phyloP scores from a whole-genome alignment of 495 filamentous ascomycete species.

The Penicillium chermesinum region DNA sequence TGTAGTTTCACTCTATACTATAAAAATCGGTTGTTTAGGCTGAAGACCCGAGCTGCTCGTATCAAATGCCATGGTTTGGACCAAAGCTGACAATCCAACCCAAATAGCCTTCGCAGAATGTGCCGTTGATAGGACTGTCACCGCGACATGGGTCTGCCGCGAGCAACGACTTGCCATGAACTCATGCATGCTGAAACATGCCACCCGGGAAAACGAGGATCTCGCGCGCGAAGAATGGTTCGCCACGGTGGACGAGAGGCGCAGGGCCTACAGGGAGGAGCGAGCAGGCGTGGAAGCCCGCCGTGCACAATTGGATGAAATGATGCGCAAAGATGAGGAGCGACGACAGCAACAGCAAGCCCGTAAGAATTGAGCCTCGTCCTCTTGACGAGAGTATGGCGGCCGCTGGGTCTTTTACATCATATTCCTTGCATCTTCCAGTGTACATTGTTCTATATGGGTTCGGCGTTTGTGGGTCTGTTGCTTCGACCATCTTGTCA shows the following conservation, averaged over 20 bases:
- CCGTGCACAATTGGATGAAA: slow-evolving; percentile 41
- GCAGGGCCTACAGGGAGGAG: slow-evolving; percentile 56
- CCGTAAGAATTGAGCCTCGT: slow-evolving; percentile 19
- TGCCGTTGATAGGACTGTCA: slow-evolving; percentile 77
- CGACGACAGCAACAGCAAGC: slow-evolving; percentile 18
- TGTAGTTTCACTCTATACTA: too few species aligned
- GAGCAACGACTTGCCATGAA: slow-evolving; percentile 80
- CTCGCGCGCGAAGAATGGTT: slow-evolving; percentile 94
- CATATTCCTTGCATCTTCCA: background rate
- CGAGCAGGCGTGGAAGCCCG: slow-evolving; percentile 42
- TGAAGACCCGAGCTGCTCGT: too few species aligned
- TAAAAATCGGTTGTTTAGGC: too few species aligned
- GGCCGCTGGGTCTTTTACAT: background rate
- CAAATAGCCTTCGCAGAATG: slow-evolving; percentile 79
- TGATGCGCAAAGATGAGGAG: slow-evolving; percentile 54
- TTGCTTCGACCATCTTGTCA: slow-evolving; percentile 8
- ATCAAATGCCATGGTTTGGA: too few species aligned
- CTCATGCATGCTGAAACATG: slow-evolving; percentile 80
- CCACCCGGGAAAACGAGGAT: slow-evolving; percentile 80
- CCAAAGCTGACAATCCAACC: background rate
- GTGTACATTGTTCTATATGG: slow-evolving; percentile 21
- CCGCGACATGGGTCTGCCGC: slow-evolving; percentile 79
- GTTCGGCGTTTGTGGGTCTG: slow-evolving; percentile 16
- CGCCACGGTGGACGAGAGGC: slow-evolving; percentile 59
- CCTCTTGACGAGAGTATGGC: background rate